Conservation (phyloP, 306 rosid species). For the Dalbergia oliveri region DNA sequence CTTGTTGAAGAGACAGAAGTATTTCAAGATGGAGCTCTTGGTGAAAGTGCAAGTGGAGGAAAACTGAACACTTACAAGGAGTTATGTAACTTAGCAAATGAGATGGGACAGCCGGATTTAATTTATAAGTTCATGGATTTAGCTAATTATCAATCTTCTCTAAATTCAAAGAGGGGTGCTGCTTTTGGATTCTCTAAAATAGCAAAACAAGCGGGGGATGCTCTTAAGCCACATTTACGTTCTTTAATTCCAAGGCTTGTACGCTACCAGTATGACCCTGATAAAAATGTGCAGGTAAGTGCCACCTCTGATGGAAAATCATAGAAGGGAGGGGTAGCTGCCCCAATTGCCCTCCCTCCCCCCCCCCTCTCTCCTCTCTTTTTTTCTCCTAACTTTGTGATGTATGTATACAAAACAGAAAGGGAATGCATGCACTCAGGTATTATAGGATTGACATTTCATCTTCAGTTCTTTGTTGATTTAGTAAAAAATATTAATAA, state of each 20-base stretch:
- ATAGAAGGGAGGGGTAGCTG: background rate
- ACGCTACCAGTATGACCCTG: slow-evolving; percentile 98
- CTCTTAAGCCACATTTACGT: slow-evolving; percentile 82
- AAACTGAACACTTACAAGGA: slow-evolving; percentile 95
- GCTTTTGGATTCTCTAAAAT: slow-evolving; percentile 99
- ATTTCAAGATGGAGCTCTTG: slow-evolving; percentile 91
- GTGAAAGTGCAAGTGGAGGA: slow-evolving; percentile 83
- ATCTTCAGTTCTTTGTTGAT: slow-evolving; percentile 11
- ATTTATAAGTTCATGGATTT: slow-evolving; percentile 98
- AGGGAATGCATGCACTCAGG: background rate
- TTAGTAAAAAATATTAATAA: background rate
- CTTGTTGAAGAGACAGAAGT: slow-evolving; percentile 95
- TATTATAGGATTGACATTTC: slow-evolving; percentile 5
- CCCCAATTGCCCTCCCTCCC: background rate
- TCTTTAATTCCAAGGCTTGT: slow-evolving; percentile 90
- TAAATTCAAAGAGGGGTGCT: slow-evolving; percentile 94
- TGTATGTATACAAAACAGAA: background rate
- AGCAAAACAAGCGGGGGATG: slow-evolving; percentile 96
- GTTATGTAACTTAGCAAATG: slow-evolving; percentile 94
- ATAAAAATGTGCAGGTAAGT: slow-evolving; percentile 94
- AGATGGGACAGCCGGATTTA: slow-evolving; percentile 98
- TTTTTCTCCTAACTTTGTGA: slow-evolving; percentile 1
- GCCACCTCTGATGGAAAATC: slow-evolving; percentile 37
- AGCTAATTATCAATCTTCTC: slow-evolving; percentile 92
- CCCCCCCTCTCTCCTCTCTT: too few species aligned